Evolutionary conservation across 495 filamentous ascomycete genomes (phyloP), one percentile per base, ranked within the genome.

Genomic region (Daldinia caldariorum): DNA sequence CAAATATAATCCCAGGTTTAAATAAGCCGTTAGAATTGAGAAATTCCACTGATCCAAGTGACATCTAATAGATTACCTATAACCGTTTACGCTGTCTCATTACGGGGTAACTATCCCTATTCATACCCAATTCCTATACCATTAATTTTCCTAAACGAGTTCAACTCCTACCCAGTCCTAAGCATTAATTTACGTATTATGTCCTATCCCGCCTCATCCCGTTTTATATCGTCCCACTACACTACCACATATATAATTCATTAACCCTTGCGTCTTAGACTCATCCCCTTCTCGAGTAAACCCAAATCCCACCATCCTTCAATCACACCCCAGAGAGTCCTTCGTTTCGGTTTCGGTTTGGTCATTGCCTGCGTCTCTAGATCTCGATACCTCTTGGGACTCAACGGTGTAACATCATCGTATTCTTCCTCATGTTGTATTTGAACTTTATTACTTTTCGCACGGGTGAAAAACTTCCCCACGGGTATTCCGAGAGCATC

Each of bases 251-350:
- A 43, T 56, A 12, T 26, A 53, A 32, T 32, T 5, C 12, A 69
- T 64, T 22, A 69, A 60, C 34, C 58, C 51, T 71, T 77, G 0
- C 65, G 61, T 41, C 67, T 71, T 31, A 70, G 47, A 58, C 73
- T 77, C 61, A 66, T 72, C 3, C 71, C 60, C 22, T 68, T 53
- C 29, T 79, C 75, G 38, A 84, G 38, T 54, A 84, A 55, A n/a
- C 79, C 79, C 69, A 84, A 58, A 65, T 84, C 82, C 82, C 82
- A 84, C 82, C 82, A 84, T 16, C 82, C 82, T 9, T 83, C 80
- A 34, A 82, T 71, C 32, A 80, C 58, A 10, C 73, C 75, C 69
- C 78, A 76, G 45, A 82, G 66, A 8, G 79, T 83, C 75, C 68
- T 81, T 41, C 81, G 62, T 60, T 65, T 74, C 50, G 77, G 70